Evolutionary conservation across 495 filamentous ascomycete species (phyloP).

Genomic region (Tuber magnatum): DNA sequence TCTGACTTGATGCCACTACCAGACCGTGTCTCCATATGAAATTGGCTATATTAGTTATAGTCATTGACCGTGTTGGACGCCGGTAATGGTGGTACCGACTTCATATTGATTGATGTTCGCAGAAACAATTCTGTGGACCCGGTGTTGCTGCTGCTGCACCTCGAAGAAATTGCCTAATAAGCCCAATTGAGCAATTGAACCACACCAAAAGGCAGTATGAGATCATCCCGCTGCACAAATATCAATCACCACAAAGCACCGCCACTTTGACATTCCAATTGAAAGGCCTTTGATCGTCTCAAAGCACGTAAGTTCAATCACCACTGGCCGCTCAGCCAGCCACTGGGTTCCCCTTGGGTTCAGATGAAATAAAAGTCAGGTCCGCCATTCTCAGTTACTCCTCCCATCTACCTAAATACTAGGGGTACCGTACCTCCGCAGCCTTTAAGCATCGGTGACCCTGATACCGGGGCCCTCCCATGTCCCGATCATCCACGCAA

Average conservation of each 20-base stretch:
- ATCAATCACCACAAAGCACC: not conserved
- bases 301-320: not conserved
- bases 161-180: not conserved
- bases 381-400: not conserved
- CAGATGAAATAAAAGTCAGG: not conserved
- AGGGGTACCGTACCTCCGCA: not conserved
- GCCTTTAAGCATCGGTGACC: not conserved
- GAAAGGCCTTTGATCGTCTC: not conserved
- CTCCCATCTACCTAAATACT: not conserved
- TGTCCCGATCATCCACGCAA: not conserved
- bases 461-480: not conserved
- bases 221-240: not conserved
- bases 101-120: not conserved
- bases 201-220: not conserved
- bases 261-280: not conserved
- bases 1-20: not conserved
- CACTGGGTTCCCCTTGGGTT: not conserved
- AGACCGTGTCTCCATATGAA: not conserved
- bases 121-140: not conserved
- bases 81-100: not conserved
- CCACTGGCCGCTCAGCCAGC: not conserved
- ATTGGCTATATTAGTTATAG: not conserved
- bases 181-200: not conserved
- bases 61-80: not conserved
- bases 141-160: not conserved